A percentile compares a stretch with the other conserved stretches of the same genome.
Conservation (phyloP, 1,284 basidiomycete species). For the Leccinum variabile region DNA sequence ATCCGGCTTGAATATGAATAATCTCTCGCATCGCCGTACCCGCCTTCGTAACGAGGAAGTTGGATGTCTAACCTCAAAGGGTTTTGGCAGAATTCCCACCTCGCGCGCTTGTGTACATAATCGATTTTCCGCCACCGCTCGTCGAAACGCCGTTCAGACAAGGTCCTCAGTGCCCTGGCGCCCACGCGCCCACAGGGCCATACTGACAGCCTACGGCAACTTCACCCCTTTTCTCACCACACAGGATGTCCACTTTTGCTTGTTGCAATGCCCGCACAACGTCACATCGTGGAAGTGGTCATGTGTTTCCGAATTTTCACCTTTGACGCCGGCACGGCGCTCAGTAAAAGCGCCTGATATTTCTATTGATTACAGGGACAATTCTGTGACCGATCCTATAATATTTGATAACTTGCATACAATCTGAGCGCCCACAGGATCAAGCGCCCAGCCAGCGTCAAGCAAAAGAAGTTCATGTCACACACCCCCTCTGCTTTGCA, state of each 20-base stretch:
- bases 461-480: not conserved
- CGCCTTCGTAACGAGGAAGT: not conserved
- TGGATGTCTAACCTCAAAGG: not conserved
- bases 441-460: not conserved
- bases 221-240: not conserved
- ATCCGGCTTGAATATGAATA: conserved; percentile 72
- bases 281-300: not conserved
- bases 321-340: not conserved
- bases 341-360: conserved; percentile 4
- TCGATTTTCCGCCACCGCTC: not conserved
- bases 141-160: not conserved
- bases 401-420: not conserved
- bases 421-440: not conserved
- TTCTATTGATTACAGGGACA: not conserved
- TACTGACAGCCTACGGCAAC: conserved; percentile 9
- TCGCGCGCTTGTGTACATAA: not conserved
- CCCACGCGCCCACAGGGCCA: not conserved
- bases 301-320: not conserved
- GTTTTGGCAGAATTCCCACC: conserved; percentile 14
- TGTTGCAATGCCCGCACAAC: not conserved
- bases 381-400: not conserved
- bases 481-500: not conserved
- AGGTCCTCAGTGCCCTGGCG: not conserved
- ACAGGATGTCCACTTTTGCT: conserved; percentile 2
- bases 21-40: conserved; percentile 65